Evolutionary conservation across 495 filamentous ascomycete species (phyloP), one percentile per base, ranked within the genome.

Genomic region (Annulohypoxylon bovei): DNA sequence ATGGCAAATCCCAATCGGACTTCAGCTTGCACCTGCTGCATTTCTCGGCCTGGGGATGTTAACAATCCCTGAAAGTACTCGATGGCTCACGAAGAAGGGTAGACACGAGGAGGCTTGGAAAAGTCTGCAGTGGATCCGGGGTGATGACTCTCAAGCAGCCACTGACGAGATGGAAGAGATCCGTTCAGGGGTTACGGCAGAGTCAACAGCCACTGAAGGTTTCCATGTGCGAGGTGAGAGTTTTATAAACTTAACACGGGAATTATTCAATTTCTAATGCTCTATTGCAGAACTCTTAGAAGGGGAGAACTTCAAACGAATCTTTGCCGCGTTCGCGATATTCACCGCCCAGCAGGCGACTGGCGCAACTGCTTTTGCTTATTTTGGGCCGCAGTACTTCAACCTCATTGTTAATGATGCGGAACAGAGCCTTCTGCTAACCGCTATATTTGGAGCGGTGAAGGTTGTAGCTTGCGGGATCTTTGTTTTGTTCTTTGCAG

Each of bases 1-100:
- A 73, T 88, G 85, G 86, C 82, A 84, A 70, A 86, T 86, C 30
- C 81, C 84, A 5, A 63, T 88, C 27, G 84, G 82, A 0, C 73
- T 86, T 27, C 85, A 88, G 57, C 73, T 86, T 33, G 71, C 82
- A 0, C 82, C 84, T 0, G 80, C 80, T 7, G 81, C 72, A 1
- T 60, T 87, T 7, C 72, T 87, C 11, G 75, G 81, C 4, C n/a
- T 81, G 0, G 81, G 83, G 0, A 83, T 84, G 79, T 71, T 80
- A 2, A 81, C 81, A 1, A 65, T 86, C 5, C 80, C 80, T 22
- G 84, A 87, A 62, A 82, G 80, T 30, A 77, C 81, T 4, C 80
- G 84, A 23, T 87, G 85, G 84, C 68, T 86, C 27, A 80, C 81
- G 5, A 86, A 83, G 62, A 82, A 82, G 56, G 82, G 81, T 9